Evolutionary conservation across 805 yeast species (phyloP).

Genomic region (Barnettozyma pratensis): DNA sequence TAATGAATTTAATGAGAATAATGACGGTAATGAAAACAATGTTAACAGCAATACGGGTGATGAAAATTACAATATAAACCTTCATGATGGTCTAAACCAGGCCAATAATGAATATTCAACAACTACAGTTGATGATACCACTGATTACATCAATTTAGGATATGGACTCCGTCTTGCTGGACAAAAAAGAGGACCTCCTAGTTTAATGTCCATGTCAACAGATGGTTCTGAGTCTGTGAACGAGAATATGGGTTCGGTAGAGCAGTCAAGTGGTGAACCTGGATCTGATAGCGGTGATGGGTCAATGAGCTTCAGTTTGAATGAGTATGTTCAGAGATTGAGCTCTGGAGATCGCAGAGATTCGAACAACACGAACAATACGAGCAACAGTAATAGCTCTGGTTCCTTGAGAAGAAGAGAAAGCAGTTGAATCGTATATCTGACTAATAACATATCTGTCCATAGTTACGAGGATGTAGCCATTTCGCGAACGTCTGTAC

Average conservation of each 20-base stretch:
- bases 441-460: no score
- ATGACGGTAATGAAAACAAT: background rate
- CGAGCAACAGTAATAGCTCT: background rate
- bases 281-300: no score
- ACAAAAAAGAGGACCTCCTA: constrained; percentile 24
- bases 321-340: constrained; percentile 19
- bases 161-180: constrained; percentile 19
- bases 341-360: constrained; percentile 11
- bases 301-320: constrained; percentile 3
- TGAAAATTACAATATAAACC: no score
- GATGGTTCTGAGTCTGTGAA: constrained; percentile 10
- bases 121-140: constrained; percentile 2
- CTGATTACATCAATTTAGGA: constrained; percentile 21
- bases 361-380: background rate
- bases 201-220: constrained; percentile 17
- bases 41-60: background rate
- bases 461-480: no score
- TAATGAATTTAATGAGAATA: background rate
- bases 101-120: background rate
- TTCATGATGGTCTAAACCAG: no score
- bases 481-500: no score
- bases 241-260: background rate
- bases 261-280: no score
- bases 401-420: background rate
- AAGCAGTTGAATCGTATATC: background rate